Evolutionary conservation across 2,329 filamentous ascomycete species (phyloP).

Genomic region (Achaetomium macrosporum): DNA sequence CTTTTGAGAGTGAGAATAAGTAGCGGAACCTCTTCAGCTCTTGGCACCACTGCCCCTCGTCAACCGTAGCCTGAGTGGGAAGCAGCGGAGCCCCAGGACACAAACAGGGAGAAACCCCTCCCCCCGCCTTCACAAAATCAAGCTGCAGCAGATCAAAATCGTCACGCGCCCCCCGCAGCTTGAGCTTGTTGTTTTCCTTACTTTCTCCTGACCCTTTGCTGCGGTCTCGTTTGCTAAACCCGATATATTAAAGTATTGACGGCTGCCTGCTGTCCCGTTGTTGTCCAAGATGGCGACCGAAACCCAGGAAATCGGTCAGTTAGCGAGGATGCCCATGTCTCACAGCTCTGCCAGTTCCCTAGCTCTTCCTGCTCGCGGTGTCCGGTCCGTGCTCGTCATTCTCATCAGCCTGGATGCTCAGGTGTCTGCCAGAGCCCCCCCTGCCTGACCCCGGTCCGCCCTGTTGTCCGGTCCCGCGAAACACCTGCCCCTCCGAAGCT

Average conservation of each 20-base stretch:
- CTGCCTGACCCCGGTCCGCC: neutral
- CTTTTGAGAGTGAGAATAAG: neutral
- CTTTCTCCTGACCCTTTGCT: conserved; percentile 5
- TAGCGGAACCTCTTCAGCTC: neutral
- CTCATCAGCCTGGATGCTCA: neutral
- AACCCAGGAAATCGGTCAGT: conserved; percentile 35
- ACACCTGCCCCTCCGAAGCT: neutral
- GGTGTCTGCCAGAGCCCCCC: conserved; percentile 3
- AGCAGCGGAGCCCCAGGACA: conserved; percentile 14
- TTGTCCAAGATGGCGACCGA: conserved; percentile 34
- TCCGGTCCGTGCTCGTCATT: neutral
- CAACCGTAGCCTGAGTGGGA: conserved; percentile 12
- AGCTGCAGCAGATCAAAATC: conserved; percentile 24
- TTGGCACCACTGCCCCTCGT: neutral
- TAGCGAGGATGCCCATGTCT: conserved; percentile 1
- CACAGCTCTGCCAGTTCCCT: neutral
- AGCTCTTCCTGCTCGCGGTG: neutral
- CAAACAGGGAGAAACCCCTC: conserved; percentile 26
- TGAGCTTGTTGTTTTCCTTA: conserved; percentile 14
- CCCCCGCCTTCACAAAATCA: conserved; percentile 29
- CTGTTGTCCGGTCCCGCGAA: neutral
- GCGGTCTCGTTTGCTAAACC: conserved; percentile 1
- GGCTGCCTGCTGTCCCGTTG: conserved; percentile 7
- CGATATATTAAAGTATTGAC: neutral
- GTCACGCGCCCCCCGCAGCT: conserved; percentile 15